Conservation (phyloP, 1,139 yeast species). For the Suhomyces bribrorum region DNA sequence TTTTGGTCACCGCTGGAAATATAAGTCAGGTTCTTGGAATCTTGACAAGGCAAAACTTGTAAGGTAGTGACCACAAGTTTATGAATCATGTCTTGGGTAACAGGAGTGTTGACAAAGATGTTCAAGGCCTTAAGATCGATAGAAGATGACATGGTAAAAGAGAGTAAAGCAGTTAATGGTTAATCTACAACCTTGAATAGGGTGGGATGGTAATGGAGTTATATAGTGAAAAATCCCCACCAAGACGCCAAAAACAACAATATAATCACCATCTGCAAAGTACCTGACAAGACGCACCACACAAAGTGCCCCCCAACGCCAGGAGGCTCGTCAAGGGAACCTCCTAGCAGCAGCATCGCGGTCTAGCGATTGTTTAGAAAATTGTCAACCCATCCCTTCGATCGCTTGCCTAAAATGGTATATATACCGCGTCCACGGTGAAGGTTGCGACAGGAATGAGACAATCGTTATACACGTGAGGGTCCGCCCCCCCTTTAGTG, state of each 20-base stretch:
- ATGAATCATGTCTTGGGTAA: slow-evolving; percentile 66
- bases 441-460: neutral
- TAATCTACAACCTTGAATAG: neutral
- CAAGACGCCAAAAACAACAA: slow-evolving; percentile 4
- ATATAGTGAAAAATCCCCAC: neutral
- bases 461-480: neutral
- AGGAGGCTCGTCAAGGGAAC: slow-evolving; percentile 9
- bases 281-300: slow-evolving; percentile 7
- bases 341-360: slow-evolving; percentile 3
- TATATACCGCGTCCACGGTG: slow-evolving; percentile 6
- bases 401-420: slow-evolving; percentile 3
- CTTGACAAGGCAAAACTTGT: slow-evolving; percentile 60
- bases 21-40: slow-evolving; percentile 34
- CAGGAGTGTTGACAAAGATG: slow-evolving; percentile 56
- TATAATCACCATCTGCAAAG: slow-evolving; percentile 7
- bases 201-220: neutral
- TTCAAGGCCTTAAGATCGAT: slow-evolving; percentile 56
- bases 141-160: slow-evolving; percentile 14
- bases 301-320: slow-evolving; percentile 3
- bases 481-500: neutral
- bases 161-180: slow-evolving; percentile 1
- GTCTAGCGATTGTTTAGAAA: neutral
- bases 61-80: slow-evolving; percentile 61
- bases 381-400: slow-evolving; percentile 1
- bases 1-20: slow-evolving; percentile 28